Conservation (phyloP, 2,329 filamentous ascomycete genomes). For the Diaporthe citriasiana region DNA sequence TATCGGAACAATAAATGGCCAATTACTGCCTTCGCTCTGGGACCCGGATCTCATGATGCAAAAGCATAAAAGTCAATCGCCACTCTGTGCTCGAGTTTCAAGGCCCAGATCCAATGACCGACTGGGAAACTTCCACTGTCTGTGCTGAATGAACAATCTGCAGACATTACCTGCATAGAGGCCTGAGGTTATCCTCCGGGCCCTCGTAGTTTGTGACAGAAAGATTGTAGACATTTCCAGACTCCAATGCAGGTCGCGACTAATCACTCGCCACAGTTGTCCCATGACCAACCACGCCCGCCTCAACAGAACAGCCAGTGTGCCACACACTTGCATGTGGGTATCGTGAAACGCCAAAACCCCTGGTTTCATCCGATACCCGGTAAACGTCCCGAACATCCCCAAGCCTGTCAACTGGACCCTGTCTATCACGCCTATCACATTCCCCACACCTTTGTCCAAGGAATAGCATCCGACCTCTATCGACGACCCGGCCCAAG, state of each 20-base stretch:
- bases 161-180: not conserved
- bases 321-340: constrained; percentile 35
- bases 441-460: constrained; percentile 10
- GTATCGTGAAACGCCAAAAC: constrained; percentile 41
- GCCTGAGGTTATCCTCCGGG: not conserved
- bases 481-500: constrained; percentile 18
- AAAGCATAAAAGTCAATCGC: constrained; percentile 7
- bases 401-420: constrained; percentile 31
- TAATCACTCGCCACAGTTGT: constrained; percentile 18
- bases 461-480: not conserved
- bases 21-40: not conserved
- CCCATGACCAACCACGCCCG: constrained; percentile 25
- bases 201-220: constrained; percentile 14
- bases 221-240: constrained; percentile 28
- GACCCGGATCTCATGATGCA: constrained; percentile 1
- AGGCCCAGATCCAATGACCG: not conserved
- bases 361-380: constrained; percentile 35
- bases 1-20: not conserved
- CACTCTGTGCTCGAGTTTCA: not conserved
- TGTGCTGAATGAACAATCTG: constrained; percentile 24
- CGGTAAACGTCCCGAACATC: constrained; percentile 35
- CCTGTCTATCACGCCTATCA: constrained; percentile 16
- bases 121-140: constrained; percentile 15
- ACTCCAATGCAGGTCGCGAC: constrained; percentile 25
- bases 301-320: constrained; percentile 21